Conservation (phyloP, 2,329 filamentous ascomycete species). For the Beauveria sp. region DNA sequence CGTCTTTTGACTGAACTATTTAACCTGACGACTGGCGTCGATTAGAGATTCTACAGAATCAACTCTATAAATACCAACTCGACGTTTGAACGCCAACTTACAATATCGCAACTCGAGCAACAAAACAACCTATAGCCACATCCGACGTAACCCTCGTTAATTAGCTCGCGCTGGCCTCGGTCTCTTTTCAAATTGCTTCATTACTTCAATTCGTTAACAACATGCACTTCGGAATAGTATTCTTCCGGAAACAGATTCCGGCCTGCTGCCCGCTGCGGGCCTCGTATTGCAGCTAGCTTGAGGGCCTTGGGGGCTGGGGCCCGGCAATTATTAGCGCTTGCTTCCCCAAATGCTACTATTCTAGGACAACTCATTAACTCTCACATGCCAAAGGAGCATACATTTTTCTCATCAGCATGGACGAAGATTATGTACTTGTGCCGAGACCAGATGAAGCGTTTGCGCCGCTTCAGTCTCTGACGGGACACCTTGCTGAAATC, state of each 20-base stretch:
- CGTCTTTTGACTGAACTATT: too few species aligned
- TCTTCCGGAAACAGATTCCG: neutral
- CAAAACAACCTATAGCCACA: too few species aligned
- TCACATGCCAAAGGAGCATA: neutral
- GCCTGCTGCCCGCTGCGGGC: neutral
- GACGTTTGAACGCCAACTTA: too few species aligned
- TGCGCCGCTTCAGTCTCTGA: neutral
- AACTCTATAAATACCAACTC: too few species aligned
- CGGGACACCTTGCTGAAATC: conserved; percentile 24
- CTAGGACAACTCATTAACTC: neutral
- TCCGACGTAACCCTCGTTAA: too few species aligned
- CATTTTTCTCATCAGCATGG: neutral
- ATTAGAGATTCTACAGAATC: too few species aligned
- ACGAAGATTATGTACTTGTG: conserved; percentile 11
- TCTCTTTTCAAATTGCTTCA: too few species aligned
- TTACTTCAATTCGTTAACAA: too few species aligned
- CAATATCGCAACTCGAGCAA: too few species aligned
- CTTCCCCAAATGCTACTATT: neutral
- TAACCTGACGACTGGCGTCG: too few species aligned
- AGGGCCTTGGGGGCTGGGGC: neutral
- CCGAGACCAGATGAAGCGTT: neutral
- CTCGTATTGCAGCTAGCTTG: neutral
- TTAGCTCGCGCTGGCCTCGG: too few species aligned
- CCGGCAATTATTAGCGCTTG: neutral
- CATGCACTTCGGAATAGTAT: too few species aligned